Evolutionary conservation across 352 stramenopile species (phyloP), one percentile per base, ranked within the genome.

Genomic region (Phytophthora brassicae): DNA sequence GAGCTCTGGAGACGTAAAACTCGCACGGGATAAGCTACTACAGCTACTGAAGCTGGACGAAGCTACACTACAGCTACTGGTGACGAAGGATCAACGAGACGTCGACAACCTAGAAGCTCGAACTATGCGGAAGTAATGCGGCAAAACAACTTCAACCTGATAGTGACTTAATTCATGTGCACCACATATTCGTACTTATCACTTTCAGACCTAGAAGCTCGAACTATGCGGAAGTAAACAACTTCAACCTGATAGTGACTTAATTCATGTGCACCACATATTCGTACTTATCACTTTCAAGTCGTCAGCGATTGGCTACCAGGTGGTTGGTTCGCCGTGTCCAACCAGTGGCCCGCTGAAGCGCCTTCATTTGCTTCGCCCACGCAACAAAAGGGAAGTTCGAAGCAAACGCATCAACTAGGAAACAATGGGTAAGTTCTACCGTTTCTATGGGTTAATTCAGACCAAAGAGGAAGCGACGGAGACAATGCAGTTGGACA

Each of bases 341-440:
- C 64, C 76, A 80, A 79, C 69, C 69, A 82, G 61, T 75, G 69
- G 56, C 59, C 33, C 42, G 52, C 51, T 57, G 49, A 52, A 36
- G n/a, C 41, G 53, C 52, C 50, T 56, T 22, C 65, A 69, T 67
- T 79, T 71, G 60, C 51, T 51, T 58, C 22, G 60, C 52, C 54
- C 51, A 68, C 57, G 49, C 61, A 71, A 55, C 73, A 87, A 81
- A 79, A 75, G 75, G 75, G 75, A 87, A 87, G 77, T 87, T 87
- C 68, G 69, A 85, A 79, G 75, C 71, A 68, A 83, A 74, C 73
- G 62, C 75, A 81, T 72, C 74, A 81, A 72, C 56, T 76, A 81
- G 72, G 69, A 78, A 81, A 84, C 72, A 63, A 87, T 87, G 77
- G 77, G 77, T 87, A 76, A 87, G 77, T 31, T 31, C 26, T 8